Conservation (phyloP, 139 green algal species). For the Chlamydomonas schloesseri region DNA sequence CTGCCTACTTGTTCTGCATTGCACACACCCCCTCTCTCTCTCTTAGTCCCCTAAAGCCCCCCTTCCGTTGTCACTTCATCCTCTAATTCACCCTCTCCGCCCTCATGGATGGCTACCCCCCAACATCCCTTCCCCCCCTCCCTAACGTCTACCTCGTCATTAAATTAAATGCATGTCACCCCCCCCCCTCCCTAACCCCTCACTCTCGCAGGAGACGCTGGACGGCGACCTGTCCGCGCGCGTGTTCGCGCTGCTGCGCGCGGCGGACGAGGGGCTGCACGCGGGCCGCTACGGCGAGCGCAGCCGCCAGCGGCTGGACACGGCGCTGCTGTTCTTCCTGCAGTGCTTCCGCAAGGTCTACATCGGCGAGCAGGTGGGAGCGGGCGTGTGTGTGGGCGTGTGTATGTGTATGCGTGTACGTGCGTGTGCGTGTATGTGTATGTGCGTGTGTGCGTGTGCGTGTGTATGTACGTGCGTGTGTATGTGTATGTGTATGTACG, state of each 20-base stretch:
- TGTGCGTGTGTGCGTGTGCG: too few species aligned
- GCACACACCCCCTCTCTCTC: too few species aligned
- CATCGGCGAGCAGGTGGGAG: conserved; percentile 89
- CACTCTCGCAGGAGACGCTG: conserved; percentile 83
- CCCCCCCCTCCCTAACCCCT: not conserved
- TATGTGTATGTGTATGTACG: too few species aligned
- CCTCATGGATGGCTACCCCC: too few species aligned
- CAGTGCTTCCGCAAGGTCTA: conserved; percentile 98
- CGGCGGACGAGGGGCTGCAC: conserved; percentile 83
- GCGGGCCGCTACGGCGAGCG: conserved; percentile 67
- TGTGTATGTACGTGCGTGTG: too few species aligned
- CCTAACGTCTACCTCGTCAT: too few species aligned
- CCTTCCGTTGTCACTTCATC: too few species aligned
- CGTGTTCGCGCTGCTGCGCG: conserved; percentile 87
- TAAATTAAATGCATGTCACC: too few species aligned
- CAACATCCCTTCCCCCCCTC: not conserved
- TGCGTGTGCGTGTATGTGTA: too few species aligned
- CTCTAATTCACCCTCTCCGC: too few species aligned
- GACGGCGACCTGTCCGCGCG: conserved; percentile 92
- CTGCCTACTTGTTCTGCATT: too few species aligned
- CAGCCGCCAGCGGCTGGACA: conserved; percentile 91
- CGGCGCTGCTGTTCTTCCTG: conserved; percentile 94
- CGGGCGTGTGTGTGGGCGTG: not conserved
- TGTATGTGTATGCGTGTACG: not conserved
- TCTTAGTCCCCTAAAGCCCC: too few species aligned